Base-by-base conservation (phyloP, 345 rosid genomes). In the Pistacia atlantica region DNA sequence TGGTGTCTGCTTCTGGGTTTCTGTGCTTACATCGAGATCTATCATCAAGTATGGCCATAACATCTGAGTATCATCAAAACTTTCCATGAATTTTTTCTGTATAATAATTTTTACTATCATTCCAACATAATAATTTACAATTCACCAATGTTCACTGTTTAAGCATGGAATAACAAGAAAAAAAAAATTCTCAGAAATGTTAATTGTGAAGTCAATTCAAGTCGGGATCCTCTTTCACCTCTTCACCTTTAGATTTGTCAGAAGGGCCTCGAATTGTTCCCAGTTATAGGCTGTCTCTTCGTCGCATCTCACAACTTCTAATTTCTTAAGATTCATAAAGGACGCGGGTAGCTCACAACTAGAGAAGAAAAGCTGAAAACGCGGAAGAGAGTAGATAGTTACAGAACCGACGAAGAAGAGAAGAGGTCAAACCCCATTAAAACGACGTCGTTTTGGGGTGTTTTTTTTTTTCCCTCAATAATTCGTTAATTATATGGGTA, bases 1-100 rank as follows among this genome's bases (percentile, higher is more conserved):
- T 63, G 64, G 56, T 81, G 75, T 74, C 65, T 60, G 71, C 69
- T 65, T 77, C 77, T 80, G 79, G 89, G 82, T 83, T 76, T 84
- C 82, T 83, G 89, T 80, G 88, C 84, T 67, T 58, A 46, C 74
- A 69, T 83, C 73, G 90, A 84, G 90, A 89, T 89, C 86, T 82
- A 80, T 62, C 74, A 80, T 74, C 74, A 49, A 66, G 17, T 63
- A 85, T 86, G 87, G 87, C 0, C 8, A 42, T 38, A 42, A 42
- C 46, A 42, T 42, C 3, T 31, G 33, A 31, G 33, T 31, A 31
- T 31, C 33, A 31, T 31, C 46, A 42, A 42, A 7, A 42, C 46
- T 42, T 42, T 38, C 42, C 42, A 38, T 38, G 33, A 4, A 6
- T 6, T 38, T 38, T 38, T 4, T 38, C 4, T 38, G 42, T 4